A percentile compares a stretch with the other conserved stretches of the same genome.
phyloP scores from a whole-genome alignment of 306 rosid genomes.

The Castanea mollissima region DNA sequence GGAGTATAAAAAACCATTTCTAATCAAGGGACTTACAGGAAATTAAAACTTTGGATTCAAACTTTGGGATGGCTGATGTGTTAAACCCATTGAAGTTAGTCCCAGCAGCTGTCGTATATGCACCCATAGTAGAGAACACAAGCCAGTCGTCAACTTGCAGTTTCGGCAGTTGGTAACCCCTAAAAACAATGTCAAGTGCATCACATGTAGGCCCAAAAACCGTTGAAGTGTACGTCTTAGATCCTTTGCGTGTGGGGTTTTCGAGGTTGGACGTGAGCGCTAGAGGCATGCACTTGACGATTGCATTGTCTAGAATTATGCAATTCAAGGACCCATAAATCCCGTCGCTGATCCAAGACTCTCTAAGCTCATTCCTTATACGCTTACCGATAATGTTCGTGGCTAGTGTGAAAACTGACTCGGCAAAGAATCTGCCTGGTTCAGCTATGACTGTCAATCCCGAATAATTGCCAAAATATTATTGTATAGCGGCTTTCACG shows the following conservation, averaged over 20 bases:
- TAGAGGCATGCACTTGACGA: conserved; percentile 32
- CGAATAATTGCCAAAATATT: conserved; percentile 20
- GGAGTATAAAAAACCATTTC: too few species aligned
- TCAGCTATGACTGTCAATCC: conserved; percentile 36
- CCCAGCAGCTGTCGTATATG: conserved; percentile 48
- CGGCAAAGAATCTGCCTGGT: conserved; percentile 57
- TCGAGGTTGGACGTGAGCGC: conserved; percentile 13
- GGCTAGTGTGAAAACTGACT: conserved; percentile 42
- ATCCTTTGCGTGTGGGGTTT: conserved; percentile 1
- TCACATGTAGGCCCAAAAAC: conserved; percentile 73
- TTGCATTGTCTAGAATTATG: conserved; percentile 32
- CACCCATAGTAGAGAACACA: conserved; percentile 58
- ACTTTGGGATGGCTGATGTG: conserved; percentile 32
- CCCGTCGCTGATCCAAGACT: conserved; percentile 68
- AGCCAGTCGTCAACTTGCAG: conserved; percentile 50
- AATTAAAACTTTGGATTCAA: too few species aligned
- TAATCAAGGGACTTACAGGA: not conserved
- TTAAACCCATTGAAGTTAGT: conserved; percentile 55
- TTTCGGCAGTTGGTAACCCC: conserved; percentile 42
- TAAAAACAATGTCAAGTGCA: conserved; percentile 43
- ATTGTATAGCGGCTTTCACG: conserved; percentile 26
- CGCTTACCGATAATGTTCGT: conserved; percentile 53
- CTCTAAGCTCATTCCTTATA: conserved; percentile 32
- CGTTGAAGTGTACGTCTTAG: conserved; percentile 16
- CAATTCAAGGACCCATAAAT: conserved; percentile 37